Percentiles rank a stretch among this genome's conserved stretches.
Conservation (phyloP, 1,139 yeast species). For the Geotrichum restrictum region DNA sequence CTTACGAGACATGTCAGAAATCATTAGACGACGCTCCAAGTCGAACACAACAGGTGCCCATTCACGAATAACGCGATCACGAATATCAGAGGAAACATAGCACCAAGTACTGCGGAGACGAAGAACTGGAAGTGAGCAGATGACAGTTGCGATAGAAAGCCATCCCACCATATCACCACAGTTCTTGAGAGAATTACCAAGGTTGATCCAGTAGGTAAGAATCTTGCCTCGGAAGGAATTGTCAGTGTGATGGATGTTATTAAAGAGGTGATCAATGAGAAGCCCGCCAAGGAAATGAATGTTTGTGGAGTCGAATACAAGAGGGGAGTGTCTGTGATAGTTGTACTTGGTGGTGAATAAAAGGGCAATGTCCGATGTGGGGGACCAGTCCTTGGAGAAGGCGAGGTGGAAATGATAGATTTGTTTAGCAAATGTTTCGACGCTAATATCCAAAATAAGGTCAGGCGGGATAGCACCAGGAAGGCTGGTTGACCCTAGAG, state of each 20-base stretch:
- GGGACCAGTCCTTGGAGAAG: constrained; percentile 59
- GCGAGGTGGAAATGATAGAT: constrained; percentile 39
- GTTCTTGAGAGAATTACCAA: constrained; percentile 73
- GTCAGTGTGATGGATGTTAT: constrained; percentile 25
- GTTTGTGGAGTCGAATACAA: constrained; percentile 66
- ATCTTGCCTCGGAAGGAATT: constrained; percentile 56
- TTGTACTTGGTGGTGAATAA: constrained; percentile 45
- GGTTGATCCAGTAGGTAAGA: constrained; percentile 77
- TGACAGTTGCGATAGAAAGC: constrained; percentile 82
- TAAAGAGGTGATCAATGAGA: constrained; percentile 65
- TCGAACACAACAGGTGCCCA: constrained; percentile 96
- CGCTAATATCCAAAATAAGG: constrained; percentile 34
- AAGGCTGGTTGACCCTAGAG: constrained; percentile 19
- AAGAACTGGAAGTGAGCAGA: constrained; percentile 78
- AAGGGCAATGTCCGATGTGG: constrained; percentile 59
- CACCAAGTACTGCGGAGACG: constrained; percentile 77
- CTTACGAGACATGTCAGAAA: constrained; percentile 47
- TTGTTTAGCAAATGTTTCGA: constrained; percentile 38
- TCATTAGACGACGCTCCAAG: constrained; percentile 68
- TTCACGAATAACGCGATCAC: constrained; percentile 66
- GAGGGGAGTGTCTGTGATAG: constrained; percentile 51
- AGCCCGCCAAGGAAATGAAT: constrained; percentile 75
- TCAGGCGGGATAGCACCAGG: constrained; percentile 35
- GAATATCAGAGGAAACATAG: constrained; percentile 55
- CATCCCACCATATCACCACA: constrained; percentile 93